Conservation (phyloP, 2,329 filamentous ascomycete species). For the Didymella keratinophila region DNA sequence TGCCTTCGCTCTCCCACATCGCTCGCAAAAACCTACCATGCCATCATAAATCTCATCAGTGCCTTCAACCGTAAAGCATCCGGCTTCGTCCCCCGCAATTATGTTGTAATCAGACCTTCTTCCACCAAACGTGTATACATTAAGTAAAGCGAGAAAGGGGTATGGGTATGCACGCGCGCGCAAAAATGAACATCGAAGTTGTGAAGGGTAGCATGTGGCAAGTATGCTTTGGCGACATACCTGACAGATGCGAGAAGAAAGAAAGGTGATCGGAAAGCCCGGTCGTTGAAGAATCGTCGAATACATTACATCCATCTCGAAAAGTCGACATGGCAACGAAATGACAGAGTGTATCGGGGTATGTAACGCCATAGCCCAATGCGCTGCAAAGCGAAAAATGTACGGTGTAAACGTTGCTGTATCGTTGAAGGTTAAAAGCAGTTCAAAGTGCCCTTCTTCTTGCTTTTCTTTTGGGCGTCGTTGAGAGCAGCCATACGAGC, state of each 20-base stretch:
- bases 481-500: constrained; percentile 81
- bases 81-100: constrained; percentile 4
- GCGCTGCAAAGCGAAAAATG: constrained; percentile 34
- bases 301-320: constrained; percentile 8
- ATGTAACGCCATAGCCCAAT: constrained; percentile 37
- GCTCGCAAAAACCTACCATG: constrained; percentile 8
- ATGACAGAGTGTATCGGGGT: constrained; percentile 28
- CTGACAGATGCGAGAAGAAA: constrained; percentile 8
- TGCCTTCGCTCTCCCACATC: neutral
- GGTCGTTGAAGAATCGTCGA: constrained; percentile 5
- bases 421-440: constrained; percentile 74
- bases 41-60: constrained; percentile 17
- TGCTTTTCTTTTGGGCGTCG: constrained; percentile 88
- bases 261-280: neutral
- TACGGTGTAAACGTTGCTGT: constrained; percentile 23
- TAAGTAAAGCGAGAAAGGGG: constrained; percentile 15
- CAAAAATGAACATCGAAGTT: constrained; percentile 9
- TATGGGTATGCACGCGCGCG: constrained; percentile 13
- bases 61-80: neutral
- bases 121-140: constrained; percentile 18
- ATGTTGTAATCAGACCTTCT: constrained; percentile 5
- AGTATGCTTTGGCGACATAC: constrained; percentile 6
- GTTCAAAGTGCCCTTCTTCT: constrained; percentile 93
- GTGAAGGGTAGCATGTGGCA: constrained; percentile 5
- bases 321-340: constrained; percentile 12